Base-by-base conservation (phyloP, 2,329 filamentous ascomycete species). In the Thermothelomyces thermophilus region DNA sequence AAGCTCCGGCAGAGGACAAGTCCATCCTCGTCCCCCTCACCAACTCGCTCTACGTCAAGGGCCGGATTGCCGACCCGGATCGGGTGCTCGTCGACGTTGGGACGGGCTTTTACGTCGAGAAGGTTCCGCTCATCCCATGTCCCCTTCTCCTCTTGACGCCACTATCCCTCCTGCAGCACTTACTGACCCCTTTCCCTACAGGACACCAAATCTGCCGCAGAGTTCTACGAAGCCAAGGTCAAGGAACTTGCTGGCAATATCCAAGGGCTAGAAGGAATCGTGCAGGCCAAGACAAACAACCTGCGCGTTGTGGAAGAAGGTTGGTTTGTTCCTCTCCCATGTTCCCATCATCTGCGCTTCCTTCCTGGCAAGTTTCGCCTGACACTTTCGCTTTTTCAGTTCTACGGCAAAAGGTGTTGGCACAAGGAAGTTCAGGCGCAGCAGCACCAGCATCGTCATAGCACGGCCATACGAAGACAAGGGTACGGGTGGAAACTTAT, bases 81-180 rank as follows among this genome's bases (percentile, higher is more conserved):
- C 83, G 82, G 54, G 89, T 95, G 6, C 75, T 97, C 51, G 89
- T 97, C 35, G 91, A 97, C 67, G 82, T 96, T 17, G 91, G 91
- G 17, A 97, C 91, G 1, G 91, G 91, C 0, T 97, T 94, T 66
- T 90, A 90, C 63, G 84, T 97, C 46, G 90, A 97, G 70, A 98
- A 98, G 80, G 84, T 86, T 57, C 17, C 30, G 14, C 9, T 26
- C 9, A 26, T 26, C 24, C 24, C 24, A 9, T 35, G 14, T 31
- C 30, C 14, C 7, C 14, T 16, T 35, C 33, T 9, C 5, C 9
- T 26, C 24, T 26, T 26, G 24, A 5, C 24, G 9, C n/a, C n/a
- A n/a, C n/a, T n/a, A n/a, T n/a, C n/a, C n/a, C n/a, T n/a, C n/a
- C n/a, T n/a, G n/a, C n/a, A n/a, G n/a, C n/a, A n/a, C n/a, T 7